Evolutionary conservation across 371 early-diverging fungal genomes (phyloP), one percentile per base, ranked within the genome.

Genomic region (Gilbertella persicaria): DNA sequence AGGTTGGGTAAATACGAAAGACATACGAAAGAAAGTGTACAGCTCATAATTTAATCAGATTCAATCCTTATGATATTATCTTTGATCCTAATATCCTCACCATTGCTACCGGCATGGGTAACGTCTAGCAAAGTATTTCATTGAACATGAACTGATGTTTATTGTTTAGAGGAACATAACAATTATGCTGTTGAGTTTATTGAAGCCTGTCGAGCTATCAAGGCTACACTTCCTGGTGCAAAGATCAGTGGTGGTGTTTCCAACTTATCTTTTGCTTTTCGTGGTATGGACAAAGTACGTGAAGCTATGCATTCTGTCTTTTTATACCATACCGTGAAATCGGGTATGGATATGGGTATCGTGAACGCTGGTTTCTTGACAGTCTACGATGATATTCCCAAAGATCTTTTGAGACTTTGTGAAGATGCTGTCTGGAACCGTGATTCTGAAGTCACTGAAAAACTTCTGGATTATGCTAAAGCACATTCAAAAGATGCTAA

Each of bases 261-360:
- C 66, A 96, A 95, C 69, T 67, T 95, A 64, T 95, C 96, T 13
- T 95, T 96, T 78, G 91, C 95, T 19, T 96, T 94, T 85, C 90
- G 95, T 67, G 95, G 95, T 58, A 93, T 92, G 83, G 94, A 93
- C 59, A 78, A 78, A 37, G 77, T 96, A 28, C 89, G 96, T 67
- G 88, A 92, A 73, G 95, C 95, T 8, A 95, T 96, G 95, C 95
- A 96, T 77, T 85, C 87, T 50, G 96, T 96, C 13, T 96, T 96
- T 64, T 69, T 94, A 64, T 96, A 88, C 71, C 95, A 96, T 60
- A 83, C 95, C 16, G 92, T 93, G 65, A 81, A 89, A 66, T 93
- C 80, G 14, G 95, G 95, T 16, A 89, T 96, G 91, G 95, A 94
- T 68, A 95, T 96, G 96, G 96, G 95, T 60, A 96, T 96, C 53